Base-by-base conservation (phyloP, 371 early-diverging fungal genomes). In the Umbelopsis sp. region DNA sequence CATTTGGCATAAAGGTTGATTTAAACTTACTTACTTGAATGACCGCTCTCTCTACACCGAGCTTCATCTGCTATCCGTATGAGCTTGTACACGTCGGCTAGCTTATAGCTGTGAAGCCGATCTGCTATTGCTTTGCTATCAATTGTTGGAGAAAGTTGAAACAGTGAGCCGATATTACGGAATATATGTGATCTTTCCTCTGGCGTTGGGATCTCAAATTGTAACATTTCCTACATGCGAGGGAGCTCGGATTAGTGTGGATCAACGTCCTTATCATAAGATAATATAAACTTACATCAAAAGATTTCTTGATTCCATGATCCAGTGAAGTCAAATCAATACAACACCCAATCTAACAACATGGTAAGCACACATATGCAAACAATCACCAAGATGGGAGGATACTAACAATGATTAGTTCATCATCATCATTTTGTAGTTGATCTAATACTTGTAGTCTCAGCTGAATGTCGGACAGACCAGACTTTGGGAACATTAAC, bases 161-260 rank as follows among this genome's bases (percentile, higher is more conserved):
- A 29, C 29, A 29, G 29, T 2, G 63, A 20, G 18, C 67, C 66
- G 18, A 80, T 75, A 20, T 80, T 48, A 22, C 65, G 63, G 51
- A 87, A 69, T 14, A 88, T 80, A n/a, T 71, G 57, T 4, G 66
- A 44, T 11, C 88, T 77, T 65, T 88, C 85, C 24, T 72, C 69
- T 8, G 86, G 87, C 14, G 85, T 88, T 6, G 88, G 87, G 50
- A 87, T 83, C 24, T 85, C 81, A 38, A 89, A 72, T 38, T 73
- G 66, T 35, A 84, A 74, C 18, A 72, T 50, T 20, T 84, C 84
- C 67, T 83, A 72, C 35, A 57, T 10, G 41, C 41, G 67, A 65
- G 14, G 45, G 65, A 64, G 44, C 20, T 48, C 48, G 72, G 68
- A 25, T 63, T n/a, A 38, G 71, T 71, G 29, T 29, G 1, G 29